Conservation (phyloP, 805 yeast species). For the Nakazawaea laoshanensis region DNA sequence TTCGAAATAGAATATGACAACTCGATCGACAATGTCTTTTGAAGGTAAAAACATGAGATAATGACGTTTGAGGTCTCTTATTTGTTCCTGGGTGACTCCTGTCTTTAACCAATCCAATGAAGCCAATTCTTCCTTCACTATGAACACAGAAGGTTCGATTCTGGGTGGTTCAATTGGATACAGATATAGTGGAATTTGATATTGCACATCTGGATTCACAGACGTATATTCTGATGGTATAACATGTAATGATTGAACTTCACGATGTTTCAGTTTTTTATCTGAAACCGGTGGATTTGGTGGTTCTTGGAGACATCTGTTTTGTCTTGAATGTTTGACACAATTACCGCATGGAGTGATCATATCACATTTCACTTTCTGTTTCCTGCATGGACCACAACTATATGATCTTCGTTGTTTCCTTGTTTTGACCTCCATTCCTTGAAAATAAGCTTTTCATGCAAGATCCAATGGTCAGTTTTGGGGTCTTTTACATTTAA, state of each 20-base stretch:
- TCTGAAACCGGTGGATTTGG: slow-evolving; percentile 5
- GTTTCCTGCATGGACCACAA: slow-evolving; percentile 48
- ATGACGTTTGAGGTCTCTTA: not conserved
- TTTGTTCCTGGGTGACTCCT: not conserved
- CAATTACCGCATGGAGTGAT: slow-evolving; percentile 40
- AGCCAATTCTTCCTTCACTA: no score
- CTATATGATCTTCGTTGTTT: slow-evolving; percentile 35
- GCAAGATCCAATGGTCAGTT: no score
- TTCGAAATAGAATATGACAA: slow-evolving; percentile 1
- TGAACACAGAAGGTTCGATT: no score
- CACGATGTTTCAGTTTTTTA: no score
- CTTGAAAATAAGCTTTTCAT: no score
- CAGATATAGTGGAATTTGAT: no score
- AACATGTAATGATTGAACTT: no score
- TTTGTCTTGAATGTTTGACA: slow-evolving; percentile 4
- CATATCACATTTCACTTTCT: slow-evolving; percentile 46
- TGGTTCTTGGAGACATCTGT: slow-evolving; percentile 1
- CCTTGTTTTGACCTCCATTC: no score
- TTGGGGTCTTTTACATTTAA: no score
- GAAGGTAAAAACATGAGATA: not conserved
- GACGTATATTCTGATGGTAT: no score
- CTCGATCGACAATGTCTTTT: not conserved
- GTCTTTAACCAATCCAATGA: slow-evolving; percentile 1
- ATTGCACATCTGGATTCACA: no score
- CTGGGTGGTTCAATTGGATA: no score